Evolutionary conservation across 2,329 filamentous ascomycete genomes (phyloP).

Genomic region (Sporothrix humicola): DNA sequence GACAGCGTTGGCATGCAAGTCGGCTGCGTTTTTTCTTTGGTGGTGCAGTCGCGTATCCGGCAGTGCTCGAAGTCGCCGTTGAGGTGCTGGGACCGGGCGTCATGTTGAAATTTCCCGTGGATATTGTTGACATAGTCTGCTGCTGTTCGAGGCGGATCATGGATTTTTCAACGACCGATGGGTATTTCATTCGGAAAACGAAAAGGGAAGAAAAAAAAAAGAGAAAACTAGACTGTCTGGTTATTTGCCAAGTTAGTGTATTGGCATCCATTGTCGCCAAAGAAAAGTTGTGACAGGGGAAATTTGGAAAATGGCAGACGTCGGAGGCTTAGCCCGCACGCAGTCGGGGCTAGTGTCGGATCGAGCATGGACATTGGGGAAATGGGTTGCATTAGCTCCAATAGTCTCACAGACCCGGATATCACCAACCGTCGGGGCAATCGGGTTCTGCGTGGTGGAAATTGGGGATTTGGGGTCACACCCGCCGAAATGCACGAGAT

Average conservation of each 20-base stretch:
- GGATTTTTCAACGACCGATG: no score
- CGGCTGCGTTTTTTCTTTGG: constrained; percentile 13
- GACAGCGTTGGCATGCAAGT: constrained; percentile 21
- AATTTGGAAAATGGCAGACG: not conserved
- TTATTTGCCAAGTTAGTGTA: no score
- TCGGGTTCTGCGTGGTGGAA: not conserved
- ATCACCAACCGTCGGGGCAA: not conserved
- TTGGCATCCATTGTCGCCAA: no score
- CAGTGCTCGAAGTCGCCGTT: not conserved
- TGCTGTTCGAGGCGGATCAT: no score
- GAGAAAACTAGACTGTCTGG: no score
- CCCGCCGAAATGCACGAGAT: no score
- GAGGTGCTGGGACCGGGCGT: no score
- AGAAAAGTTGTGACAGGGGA: not conserved
- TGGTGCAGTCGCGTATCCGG: not conserved
- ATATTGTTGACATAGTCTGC: no score
- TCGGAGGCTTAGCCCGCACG: not conserved
- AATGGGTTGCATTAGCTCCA: not conserved
- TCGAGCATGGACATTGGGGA: not conserved
- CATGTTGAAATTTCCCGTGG: no score
- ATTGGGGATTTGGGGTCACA: not conserved
- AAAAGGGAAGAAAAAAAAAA: no score
- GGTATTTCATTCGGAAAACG: no score
- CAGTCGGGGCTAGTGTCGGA: not conserved
- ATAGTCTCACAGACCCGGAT: not conserved